A percentile compares a stretch with the other conserved stretches of the same genome.
phyloP scores from a whole-genome alignment of 2,329 filamentous ascomycete genomes.

The Apiospora rasikravindrae region DNA sequence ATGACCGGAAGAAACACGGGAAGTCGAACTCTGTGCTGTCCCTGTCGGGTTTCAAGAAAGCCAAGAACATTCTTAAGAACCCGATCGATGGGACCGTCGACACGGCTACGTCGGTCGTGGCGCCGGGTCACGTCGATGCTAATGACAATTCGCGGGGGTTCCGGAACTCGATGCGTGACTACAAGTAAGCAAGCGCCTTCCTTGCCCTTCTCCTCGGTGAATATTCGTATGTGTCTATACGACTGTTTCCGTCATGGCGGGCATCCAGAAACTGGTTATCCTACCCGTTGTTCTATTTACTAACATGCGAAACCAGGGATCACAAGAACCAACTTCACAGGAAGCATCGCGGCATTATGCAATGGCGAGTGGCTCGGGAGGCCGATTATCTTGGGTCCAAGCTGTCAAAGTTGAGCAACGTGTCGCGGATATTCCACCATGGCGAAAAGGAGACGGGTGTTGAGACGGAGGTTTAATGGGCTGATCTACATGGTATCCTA shows the following conservation, averaged over 20 bases:
- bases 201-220: too few relatives aligned
- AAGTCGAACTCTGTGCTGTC: slow-evolving; percentile 33
- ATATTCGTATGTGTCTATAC: too few relatives aligned
- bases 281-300: background rate
- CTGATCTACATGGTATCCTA: background rate
- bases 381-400: slow-evolving; percentile 58
- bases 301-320: slow-evolving; percentile 58
- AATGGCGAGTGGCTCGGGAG: slow-evolving; percentile 66
- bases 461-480: slow-evolving; percentile 69
- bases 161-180: slow-evolving; percentile 52
- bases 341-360: slow-evolving; percentile 73
- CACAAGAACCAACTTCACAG: slow-evolving; percentile 66
- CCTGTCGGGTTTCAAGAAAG: slow-evolving; percentile 39
- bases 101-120: slow-evolving; percentile 35
- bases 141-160: slow-evolving; percentile 36
- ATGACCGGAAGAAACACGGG: slow-evolving; percentile 20
- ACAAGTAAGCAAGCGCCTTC: slow-evolving; percentile 49
- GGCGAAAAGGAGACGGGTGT: slow-evolving; percentile 62
- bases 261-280: too few relatives aligned
- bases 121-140: slow-evolving; percentile 44
- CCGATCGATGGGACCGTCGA: slow-evolving; percentile 37
- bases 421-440: slow-evolving; percentile 63
- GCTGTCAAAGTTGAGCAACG: slow-evolving; percentile 60
- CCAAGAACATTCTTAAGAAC: slow-evolving; percentile 42
- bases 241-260: too few relatives aligned